These are phyloP conservation scores for Mortierella sp. DNA, from an alignment of 371 early-diverging fungal species.

Conservation along the genomic window DNA sequence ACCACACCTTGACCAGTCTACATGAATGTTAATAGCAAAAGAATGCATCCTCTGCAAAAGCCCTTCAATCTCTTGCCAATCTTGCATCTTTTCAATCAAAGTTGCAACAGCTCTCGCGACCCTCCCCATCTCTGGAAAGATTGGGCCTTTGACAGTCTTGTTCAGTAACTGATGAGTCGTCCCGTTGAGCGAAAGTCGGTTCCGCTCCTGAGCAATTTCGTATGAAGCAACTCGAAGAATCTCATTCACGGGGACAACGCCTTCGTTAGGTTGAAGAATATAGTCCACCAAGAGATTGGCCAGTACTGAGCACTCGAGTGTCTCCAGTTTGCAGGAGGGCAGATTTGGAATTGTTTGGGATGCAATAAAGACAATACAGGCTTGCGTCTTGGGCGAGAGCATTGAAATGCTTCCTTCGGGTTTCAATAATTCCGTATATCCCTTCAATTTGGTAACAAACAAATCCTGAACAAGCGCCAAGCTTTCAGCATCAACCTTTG, in stretches of 20 bases:
- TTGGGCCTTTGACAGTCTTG: slow-evolving; percentile 24
- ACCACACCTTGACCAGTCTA: slow-evolving; percentile 49
- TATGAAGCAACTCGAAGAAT: slow-evolving; percentile 35
- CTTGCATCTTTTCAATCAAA: slow-evolving; percentile 33
- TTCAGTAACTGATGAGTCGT: slow-evolving; percentile 17
- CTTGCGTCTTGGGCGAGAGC: slow-evolving; percentile 22
- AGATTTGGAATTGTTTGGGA: slow-evolving; percentile 46
- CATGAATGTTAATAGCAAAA: slow-evolving; percentile 49
- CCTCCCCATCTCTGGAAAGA: slow-evolving; percentile 53
- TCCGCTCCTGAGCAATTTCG: slow-evolving; percentile 26
- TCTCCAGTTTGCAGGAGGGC: slow-evolving; percentile 41
- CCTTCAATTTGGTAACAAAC: slow-evolving; percentile 25
- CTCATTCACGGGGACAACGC: slow-evolving; percentile 41
- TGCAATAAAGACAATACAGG: slow-evolving; percentile 48
- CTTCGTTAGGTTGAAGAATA: slow-evolving; percentile 39
- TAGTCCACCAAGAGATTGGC: slow-evolving; percentile 28
- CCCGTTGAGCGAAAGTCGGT: slow-evolving; percentile 21
- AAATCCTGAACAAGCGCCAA: slow-evolving; percentile 50
- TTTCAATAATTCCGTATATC: slow-evolving; percentile 6
- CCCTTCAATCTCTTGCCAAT: slow-evolving; percentile 32
- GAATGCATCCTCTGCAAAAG: slow-evolving; percentile 40
- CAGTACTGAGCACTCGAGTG: slow-evolving; percentile 24
- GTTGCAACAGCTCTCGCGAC: slow-evolving; percentile 45
- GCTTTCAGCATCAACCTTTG: slow-evolving; percentile 43
- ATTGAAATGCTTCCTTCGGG: slow-evolving; percentile 2